Evolutionary conservation across 1,139 yeast genomes (phyloP).

Genomic region (Pichia sp.): DNA sequence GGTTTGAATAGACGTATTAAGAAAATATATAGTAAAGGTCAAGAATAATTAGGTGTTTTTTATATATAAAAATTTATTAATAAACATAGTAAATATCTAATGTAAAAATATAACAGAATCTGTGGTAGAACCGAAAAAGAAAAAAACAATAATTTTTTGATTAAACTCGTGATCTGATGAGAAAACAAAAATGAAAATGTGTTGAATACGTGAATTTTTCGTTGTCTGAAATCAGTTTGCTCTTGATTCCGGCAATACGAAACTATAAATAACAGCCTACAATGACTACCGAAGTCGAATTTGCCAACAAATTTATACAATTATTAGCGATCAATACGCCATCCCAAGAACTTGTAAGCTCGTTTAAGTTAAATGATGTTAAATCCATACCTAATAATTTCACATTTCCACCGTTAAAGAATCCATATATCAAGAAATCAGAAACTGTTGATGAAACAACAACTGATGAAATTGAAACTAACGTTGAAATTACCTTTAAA

Average conservation of each 20-base stretch:
- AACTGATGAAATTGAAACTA: neutral
- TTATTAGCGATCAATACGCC: constrained; percentile 22
- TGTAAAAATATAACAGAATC: too few relatives aligned
- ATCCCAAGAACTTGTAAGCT: constrained; percentile 4
- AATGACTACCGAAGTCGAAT: constrained; percentile 23
- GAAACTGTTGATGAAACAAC: constrained; percentile 1
- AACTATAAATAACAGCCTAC: too few relatives aligned
- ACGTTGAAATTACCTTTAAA: constrained; percentile 31
- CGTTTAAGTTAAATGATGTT: constrained; percentile 3
- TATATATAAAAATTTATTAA: too few relatives aligned
- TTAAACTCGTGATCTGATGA: too few relatives aligned
- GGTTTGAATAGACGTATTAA: constrained; percentile 47
- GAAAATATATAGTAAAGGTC: constrained; percentile 26
- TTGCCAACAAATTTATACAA: constrained; percentile 22
- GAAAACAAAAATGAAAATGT: too few relatives aligned
- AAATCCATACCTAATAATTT: constrained; percentile 10
- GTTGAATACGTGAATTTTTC: too few relatives aligned
- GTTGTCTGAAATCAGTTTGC: neutral
- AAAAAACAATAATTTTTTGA: too few relatives aligned
- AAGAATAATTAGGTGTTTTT: constrained; percentile 24
- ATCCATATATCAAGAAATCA: constrained; percentile 16
- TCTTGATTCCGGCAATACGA: neutral
- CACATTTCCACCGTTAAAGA: constrained; percentile 15
- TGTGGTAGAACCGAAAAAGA: too few relatives aligned
- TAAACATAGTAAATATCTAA: too few relatives aligned